These are phyloP conservation scores for Casuarina cunninghamiana DNA, from an alignment of 306 rosid genomes.

Conservation along the genomic window DNA sequence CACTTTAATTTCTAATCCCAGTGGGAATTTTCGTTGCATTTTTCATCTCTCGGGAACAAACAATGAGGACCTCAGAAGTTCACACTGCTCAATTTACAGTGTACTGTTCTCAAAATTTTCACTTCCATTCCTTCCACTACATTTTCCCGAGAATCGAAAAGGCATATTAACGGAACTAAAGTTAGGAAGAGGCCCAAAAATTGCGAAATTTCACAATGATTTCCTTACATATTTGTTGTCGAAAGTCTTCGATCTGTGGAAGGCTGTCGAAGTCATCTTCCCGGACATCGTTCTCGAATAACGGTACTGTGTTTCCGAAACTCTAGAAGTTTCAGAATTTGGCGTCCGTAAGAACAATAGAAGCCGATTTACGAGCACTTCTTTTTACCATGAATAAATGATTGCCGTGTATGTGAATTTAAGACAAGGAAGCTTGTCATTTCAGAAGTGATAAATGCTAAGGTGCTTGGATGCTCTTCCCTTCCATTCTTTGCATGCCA, in stretches of 20 bases:
- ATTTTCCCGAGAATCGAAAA: neutral
- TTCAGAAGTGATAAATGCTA: no score
- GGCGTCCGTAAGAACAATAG: no score
- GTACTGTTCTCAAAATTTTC: neutral
- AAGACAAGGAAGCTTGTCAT: neutral
- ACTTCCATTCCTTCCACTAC: neutral
- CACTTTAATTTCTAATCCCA: neutral
- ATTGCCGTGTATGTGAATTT: neutral
- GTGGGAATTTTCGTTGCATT: neutral
- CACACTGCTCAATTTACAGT: neutral
- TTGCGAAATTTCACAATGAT: neutral
- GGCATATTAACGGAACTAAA: neutral
- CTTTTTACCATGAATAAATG: neutral
- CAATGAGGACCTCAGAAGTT: neutral
- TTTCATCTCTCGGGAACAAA: neutral
- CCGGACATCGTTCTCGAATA: slow-evolving; percentile 65
- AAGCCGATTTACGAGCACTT: no score
- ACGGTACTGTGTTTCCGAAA: slow-evolving; percentile 24
- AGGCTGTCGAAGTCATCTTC: slow-evolving; percentile 63
- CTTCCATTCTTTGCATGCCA: neutral
- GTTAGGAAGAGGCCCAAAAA: neutral
- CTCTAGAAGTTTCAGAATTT: slow-evolving; percentile 23
- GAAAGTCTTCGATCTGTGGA: slow-evolving; percentile 90
- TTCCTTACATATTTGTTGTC: slow-evolving; percentile 81
- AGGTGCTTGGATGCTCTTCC: neutral